Percentiles rank a stretch among this genome's conserved stretches.
Evolutionary conservation across 1,284 basidiomycete genomes (phyloP).

Genomic region (Puccinia brachypodii): DNA sequence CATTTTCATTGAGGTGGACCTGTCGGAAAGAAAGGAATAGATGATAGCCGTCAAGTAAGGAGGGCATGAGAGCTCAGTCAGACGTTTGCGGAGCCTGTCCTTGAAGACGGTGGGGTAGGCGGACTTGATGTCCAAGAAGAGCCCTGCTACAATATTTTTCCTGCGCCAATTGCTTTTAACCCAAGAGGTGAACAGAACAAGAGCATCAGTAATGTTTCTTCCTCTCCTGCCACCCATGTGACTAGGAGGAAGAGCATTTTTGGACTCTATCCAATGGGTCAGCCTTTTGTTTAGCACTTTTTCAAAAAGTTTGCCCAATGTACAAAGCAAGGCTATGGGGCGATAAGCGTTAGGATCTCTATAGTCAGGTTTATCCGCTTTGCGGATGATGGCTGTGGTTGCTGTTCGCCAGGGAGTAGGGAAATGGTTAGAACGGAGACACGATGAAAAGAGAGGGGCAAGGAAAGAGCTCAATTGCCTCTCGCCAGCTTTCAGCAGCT

Average conservation of each 20-base stretch:
- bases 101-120: conserved; percentile 23
- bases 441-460: background rate
- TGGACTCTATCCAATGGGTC: background rate
- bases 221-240: background rate
- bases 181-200: background rate
- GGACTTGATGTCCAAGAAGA: conserved; percentile 17
- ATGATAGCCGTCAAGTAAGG: background rate
- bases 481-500: background rate
- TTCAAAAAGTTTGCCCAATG: conserved; percentile 20
- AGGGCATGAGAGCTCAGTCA: background rate
- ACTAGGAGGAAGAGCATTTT: background rate
- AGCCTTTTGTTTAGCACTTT: conserved; percentile 8
- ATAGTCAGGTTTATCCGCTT: conserved; percentile 17
- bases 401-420: conserved; percentile 11
- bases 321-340: conserved; percentile 16
- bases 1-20: background rate
- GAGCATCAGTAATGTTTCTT: background rate
- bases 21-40: background rate
- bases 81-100: background rate
- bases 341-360: background rate
- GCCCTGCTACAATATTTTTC: background rate
- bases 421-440: background rate
- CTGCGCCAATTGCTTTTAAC: background rate
- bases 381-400: conserved; percentile 12
- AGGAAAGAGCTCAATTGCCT: background rate